Evolutionary conservation across 2,329 filamentous ascomycete species (phyloP).

Genomic region (Spiromastix sp.): DNA sequence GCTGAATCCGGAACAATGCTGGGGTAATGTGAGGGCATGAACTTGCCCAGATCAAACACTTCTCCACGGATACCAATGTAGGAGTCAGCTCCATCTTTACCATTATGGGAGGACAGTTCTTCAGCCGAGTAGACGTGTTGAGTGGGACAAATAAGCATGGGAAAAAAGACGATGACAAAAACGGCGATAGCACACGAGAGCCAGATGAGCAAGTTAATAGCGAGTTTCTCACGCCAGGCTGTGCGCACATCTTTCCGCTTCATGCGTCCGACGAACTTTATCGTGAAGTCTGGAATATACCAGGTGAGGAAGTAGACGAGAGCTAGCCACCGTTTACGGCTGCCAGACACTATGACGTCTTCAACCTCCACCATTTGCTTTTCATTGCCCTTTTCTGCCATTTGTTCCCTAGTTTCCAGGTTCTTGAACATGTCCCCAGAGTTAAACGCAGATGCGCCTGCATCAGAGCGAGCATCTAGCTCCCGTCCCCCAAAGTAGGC

Average conservation of each 20-base stretch:
- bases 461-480: conserved; percentile 77
- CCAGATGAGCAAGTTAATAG: conserved; percentile 98
- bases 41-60: conserved; percentile 72
- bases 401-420: conserved; percentile 82
- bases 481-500: conserved; percentile 80
- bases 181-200: conserved; percentile 62
- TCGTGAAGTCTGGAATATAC: conserved; percentile 74
- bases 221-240: conserved; percentile 94
- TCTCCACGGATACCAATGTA: conserved; percentile 79
- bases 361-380: conserved; percentile 87
- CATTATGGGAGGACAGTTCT: conserved; percentile 66
- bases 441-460: conserved; percentile 81
- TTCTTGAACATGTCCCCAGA: conserved; percentile 98
- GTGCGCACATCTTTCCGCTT: conserved; percentile 81
- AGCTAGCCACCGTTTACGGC: conserved; percentile 84
- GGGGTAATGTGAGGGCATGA: conserved; percentile 70
- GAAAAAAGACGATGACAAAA: conserved; percentile 88
- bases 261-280: conserved; percentile 71
- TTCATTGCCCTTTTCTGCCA: conserved; percentile 91
- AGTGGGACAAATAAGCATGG: conserved; percentile 76
- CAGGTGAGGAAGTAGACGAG: conserved; percentile 76
- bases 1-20: conserved; percentile 49
- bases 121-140: conserved; percentile 75
- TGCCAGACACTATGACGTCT: conserved; percentile 63
- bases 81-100: conserved; percentile 53